Conservation (phyloP, 1,284 basidiomycete species). For the Butyriboletus appendiculatus region DNA sequence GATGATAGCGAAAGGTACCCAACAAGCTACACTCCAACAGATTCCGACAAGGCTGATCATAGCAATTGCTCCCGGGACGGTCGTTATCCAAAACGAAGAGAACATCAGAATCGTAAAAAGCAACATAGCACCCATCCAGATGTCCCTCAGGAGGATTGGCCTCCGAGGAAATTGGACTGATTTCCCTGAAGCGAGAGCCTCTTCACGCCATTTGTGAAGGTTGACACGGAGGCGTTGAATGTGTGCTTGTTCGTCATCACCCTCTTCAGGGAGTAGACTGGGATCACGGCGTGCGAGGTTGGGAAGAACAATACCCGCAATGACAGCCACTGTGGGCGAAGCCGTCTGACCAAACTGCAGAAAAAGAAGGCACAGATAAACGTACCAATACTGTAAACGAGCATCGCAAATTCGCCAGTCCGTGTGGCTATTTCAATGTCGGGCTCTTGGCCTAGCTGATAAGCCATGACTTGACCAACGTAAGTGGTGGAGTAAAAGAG, state of each 20-base stretch:
- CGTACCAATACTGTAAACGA: slow-evolving; percentile 86
- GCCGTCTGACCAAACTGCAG: slow-evolving; percentile 4
- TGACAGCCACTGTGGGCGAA: slow-evolving; percentile 70
- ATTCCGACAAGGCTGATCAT: slow-evolving; percentile 87
- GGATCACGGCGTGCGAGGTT: slow-evolving; percentile 79
- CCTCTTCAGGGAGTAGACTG: slow-evolving; percentile 69
- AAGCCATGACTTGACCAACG: slow-evolving; percentile 88
- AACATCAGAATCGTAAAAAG: slow-evolving; percentile 78
- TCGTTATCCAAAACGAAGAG: slow-evolving; percentile 82
- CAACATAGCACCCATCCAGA: slow-evolving; percentile 86
- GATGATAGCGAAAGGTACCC: slow-evolving; percentile 90
- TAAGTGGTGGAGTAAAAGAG: slow-evolving; percentile 95
- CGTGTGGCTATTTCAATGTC: slow-evolving; percentile 82
- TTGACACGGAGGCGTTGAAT: slow-evolving; percentile 63
- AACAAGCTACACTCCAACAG: slow-evolving; percentile 94
- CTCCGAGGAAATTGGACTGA: slow-evolving; percentile 77
- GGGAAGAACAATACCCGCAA: slow-evolving; percentile 83
- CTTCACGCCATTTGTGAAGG: slow-evolving; percentile 81
- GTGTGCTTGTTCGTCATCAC: slow-evolving; percentile 75
- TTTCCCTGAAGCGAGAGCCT: slow-evolving; percentile 72
- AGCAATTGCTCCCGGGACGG: slow-evolving; percentile 71
- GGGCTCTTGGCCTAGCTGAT: slow-evolving; percentile 70
- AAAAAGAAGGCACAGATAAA: slow-evolving; percentile 2
- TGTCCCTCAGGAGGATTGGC: slow-evolving; percentile 88
- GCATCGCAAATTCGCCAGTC: slow-evolving; percentile 86